Evolutionary conservation across 2,329 filamentous ascomycete genomes (phyloP).

Genomic region (Sclerotiophoma versabilis): DNA sequence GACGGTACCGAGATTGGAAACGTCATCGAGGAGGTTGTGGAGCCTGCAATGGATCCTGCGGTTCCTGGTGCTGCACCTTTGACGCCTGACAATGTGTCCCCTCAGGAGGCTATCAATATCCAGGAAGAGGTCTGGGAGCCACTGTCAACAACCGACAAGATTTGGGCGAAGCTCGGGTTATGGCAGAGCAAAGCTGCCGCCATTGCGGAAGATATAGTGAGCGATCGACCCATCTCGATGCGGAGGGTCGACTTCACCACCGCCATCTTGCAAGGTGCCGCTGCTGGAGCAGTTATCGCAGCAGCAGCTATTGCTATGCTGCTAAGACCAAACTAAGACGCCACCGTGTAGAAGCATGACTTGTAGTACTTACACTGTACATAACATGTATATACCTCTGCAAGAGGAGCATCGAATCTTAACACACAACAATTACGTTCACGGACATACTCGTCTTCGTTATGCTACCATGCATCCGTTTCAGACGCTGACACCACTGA

Average conservation of each 20-base stretch:
- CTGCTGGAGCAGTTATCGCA: conserved; percentile 50
- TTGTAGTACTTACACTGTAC: conserved; percentile 4
- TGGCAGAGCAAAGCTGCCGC: conserved; percentile 34
- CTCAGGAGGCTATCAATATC: conserved; percentile 26
- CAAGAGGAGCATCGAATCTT: neutral
- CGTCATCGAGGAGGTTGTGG: conserved; percentile 3
- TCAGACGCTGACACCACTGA: neutral
- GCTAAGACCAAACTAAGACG: conserved; percentile 26
- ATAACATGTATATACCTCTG: conserved; percentile 7
- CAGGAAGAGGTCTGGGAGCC: conserved; percentile 18
- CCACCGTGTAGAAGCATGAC: neutral
- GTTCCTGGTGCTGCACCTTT: conserved; percentile 17
- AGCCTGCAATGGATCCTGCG: conserved; percentile 17
- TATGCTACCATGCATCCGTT: neutral
- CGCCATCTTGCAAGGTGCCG: conserved; percentile 54
- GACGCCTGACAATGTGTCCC: neutral
- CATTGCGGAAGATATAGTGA: conserved; percentile 49
- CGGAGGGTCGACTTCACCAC: conserved; percentile 56
- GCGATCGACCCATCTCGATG: conserved; percentile 54
- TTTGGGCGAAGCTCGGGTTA: conserved; percentile 16
- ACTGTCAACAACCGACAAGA: conserved; percentile 12
- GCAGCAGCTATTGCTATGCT: conserved; percentile 37
- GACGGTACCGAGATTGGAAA: conserved; percentile 4
- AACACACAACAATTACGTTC: neutral
- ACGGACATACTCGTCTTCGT: neutral